Conservation (phyloP, 139 green algal genomes). For the Micractinium sp. region DNA sequence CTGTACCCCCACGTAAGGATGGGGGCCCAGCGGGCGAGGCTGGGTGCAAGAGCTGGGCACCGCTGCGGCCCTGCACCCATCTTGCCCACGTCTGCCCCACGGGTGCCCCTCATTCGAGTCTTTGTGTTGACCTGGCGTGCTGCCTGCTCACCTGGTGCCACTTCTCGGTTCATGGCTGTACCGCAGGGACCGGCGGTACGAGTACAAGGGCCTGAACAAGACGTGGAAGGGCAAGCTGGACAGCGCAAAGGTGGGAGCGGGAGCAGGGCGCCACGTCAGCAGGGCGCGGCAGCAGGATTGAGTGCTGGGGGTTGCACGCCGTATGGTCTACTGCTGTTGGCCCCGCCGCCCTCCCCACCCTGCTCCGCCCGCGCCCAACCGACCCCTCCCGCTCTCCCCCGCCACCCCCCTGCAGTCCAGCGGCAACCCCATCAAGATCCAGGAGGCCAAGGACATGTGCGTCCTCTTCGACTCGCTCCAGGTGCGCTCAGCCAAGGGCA, state of each 20-base stretch:
- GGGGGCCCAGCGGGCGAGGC: too few species aligned
- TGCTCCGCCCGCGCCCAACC: background rate
- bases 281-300: background rate
- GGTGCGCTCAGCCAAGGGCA: background rate
- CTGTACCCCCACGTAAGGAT: background rate
- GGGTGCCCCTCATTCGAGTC: background rate
- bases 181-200: conserved; percentile 89
- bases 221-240: conserved; percentile 91
- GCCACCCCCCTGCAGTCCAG: conserved; percentile 17
- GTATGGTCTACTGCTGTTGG: background rate
- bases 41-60: too few species aligned
- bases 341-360: background rate
- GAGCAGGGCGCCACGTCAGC: background rate
- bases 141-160: too few species aligned
- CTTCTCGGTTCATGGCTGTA: background rate
- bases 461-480: conserved; percentile 91
- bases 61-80: too few species aligned
- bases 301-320: too few species aligned
- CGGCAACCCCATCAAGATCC: conserved; percentile 68
- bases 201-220: conserved; percentile 99
- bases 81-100: too few species aligned
- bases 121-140: background rate
- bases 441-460: conserved; percentile 86
- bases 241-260: conserved; percentile 76
- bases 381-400: background rate